Evolutionary conservation across 148 eudicot species (phyloP).

Genomic region (Polygonum maritimum): DNA sequence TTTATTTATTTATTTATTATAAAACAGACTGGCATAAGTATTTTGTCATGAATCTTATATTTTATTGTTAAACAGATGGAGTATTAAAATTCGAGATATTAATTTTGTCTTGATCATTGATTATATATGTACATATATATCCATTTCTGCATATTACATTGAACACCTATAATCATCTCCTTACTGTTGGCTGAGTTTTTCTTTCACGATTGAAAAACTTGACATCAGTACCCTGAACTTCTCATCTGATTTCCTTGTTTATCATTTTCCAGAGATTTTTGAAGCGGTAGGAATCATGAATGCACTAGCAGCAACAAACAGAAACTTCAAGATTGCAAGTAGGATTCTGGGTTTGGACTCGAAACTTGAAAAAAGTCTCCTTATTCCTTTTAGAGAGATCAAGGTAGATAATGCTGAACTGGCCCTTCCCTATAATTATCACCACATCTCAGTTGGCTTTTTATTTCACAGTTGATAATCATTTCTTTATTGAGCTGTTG

Average conservation of each 20-base stretch:
- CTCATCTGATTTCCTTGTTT: constrained; percentile 3
- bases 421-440: background rate
- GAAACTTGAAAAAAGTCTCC: constrained; percentile 84
- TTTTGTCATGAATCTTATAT: background rate
- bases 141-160: background rate
- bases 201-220: background rate
- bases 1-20: background rate
- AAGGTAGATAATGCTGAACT: constrained; percentile 42
- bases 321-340: constrained; percentile 82
- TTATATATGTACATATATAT: background rate
- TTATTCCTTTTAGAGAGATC: constrained; percentile 94
- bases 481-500: background rate
- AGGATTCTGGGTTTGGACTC: constrained; percentile 79
- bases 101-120: background rate
- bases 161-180: background rate
- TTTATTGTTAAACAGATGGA: too few species aligned
- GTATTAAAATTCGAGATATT: background rate
- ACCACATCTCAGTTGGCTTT: background rate
- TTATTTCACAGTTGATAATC: background rate
- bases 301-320: constrained; percentile 93
- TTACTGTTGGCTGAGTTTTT: background rate
- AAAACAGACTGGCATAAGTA: background rate
- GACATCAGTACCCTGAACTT: background rate
- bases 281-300: constrained; percentile 44
- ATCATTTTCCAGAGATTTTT: constrained; percentile 11